Conservation (phyloP, 2,329 filamentous ascomycete genomes). For the Venturia oleaginea region DNA sequence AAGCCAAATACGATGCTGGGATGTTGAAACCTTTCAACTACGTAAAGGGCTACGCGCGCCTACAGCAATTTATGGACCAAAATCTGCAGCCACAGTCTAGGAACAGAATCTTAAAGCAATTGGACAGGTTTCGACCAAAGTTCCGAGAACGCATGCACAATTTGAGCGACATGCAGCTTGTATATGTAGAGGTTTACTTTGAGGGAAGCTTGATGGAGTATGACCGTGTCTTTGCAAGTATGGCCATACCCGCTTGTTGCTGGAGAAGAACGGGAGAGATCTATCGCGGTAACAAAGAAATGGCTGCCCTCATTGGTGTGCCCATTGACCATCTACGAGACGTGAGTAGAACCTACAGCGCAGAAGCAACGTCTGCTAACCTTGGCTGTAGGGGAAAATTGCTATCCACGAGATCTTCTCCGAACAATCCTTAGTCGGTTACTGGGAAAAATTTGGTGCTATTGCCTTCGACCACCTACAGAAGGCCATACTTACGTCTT, state of each 20-base stretch:
- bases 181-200: conserved; percentile 98
- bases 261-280: conserved; percentile 97
- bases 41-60: conserved; percentile 84
- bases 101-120: conserved; percentile 81
- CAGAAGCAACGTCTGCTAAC: background rate
- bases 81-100: conserved; percentile 76
- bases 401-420: conserved; percentile 92
- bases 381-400: conserved; percentile 68
- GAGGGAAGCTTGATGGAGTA: conserved; percentile 95
- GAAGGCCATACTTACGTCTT: conserved; percentile 91
- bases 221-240: conserved; percentile 94
- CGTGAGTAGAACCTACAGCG: conserved; percentile 45
- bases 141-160: conserved; percentile 91
- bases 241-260: conserved; percentile 96
- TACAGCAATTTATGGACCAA: conserved; percentile 85
- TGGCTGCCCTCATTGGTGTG: conserved; percentile 92
- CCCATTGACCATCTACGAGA: conserved; percentile 85
- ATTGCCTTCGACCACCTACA: conserved; percentile 93
- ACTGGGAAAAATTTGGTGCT: conserved; percentile 98
- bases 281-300: conserved; percentile 94
- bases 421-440: conserved; percentile 88
- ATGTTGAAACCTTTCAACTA: conserved; percentile 97
- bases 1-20: conserved; percentile 92
- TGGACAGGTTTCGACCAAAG: conserved; percentile 89
- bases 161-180: conserved; percentile 86